A percentile compares a stretch with the other conserved stretches of the same genome.
phyloP scores from a whole-genome alignment of 345 rosid species.

The Luvunga scandens region DNA sequence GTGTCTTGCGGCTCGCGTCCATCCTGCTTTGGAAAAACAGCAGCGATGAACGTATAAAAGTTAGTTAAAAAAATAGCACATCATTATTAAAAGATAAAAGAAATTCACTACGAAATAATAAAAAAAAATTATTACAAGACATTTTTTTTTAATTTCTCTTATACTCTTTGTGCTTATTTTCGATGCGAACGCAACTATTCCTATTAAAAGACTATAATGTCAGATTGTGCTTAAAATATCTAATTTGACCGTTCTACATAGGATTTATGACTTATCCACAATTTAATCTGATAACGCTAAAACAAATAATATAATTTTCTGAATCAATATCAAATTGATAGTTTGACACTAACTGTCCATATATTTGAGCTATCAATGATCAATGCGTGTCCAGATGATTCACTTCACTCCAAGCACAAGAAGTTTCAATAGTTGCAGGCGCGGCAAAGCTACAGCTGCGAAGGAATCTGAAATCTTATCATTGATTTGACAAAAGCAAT shows the following conservation, averaged over 20 bases:
- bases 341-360: not conserved
- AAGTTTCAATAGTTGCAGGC: no score
- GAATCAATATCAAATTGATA: not conserved
- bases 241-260: not conserved
- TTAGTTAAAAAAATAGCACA: no score
- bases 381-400: not conserved
- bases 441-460: not conserved
- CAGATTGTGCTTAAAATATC: not conserved
- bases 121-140: no score
- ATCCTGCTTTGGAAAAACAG: not conserved
- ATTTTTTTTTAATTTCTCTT: accelerated
- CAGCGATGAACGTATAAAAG: no score
- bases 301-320: not conserved
- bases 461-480: not conserved
- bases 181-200: no score
- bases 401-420: not conserved
- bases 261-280: not conserved
- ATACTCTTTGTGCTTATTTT: no score
- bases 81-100: no score
- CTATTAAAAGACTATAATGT: no score
- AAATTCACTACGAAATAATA: no score
- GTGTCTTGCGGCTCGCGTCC: not conserved
- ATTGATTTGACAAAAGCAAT: not conserved
- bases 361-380: not conserved
- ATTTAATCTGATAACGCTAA: not conserved